These are phyloP conservation scores for Fusarium chuoi DNA, from an alignment of 2,329 filamentous ascomycete genomes.

Conservation along the genomic window DNA sequence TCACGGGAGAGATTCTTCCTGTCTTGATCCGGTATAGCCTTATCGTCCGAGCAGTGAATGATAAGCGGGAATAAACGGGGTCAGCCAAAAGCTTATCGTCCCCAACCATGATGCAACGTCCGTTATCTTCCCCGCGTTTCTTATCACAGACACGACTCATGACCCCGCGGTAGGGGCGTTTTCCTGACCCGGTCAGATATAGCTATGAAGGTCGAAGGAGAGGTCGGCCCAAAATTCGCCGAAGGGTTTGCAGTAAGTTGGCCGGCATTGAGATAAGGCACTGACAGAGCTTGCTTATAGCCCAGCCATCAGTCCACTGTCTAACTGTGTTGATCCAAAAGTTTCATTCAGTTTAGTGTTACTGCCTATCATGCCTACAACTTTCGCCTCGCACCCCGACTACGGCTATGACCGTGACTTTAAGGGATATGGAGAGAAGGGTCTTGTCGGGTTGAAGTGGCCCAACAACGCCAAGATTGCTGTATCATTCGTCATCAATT, in stretches of 20 bases:
- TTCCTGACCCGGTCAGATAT: not conserved
- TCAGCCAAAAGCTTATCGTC: not conserved
- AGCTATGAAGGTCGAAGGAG: not conserved
- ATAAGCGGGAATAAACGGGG: not conserved
- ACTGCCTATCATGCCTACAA: not conserved
- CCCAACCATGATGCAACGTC: not conserved
- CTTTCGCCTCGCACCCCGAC: not conserved
- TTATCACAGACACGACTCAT: not conserved
- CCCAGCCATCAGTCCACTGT: not conserved
- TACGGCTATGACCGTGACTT: not conserved
- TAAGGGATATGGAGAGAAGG: conserved; percentile 9
- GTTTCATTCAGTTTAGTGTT: no score
- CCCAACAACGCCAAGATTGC: conserved; percentile 1
- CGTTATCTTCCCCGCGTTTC: not conserved
- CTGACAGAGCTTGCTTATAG: not conserved
- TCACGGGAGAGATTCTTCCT: fast-evolving
- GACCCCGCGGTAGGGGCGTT: not conserved
- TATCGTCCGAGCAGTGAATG: fast-evolving
- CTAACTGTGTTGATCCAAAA: not conserved
- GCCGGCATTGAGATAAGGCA: not conserved
- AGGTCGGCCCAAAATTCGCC: not conserved
- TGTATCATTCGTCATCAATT: conserved; percentile 9
- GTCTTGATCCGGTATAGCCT: not conserved
- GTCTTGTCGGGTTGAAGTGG: not conserved
- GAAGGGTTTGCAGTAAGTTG: not conserved